Conservation (phyloP, 495 filamentous ascomycete genomes). For the Peziza echinospora region DNA sequence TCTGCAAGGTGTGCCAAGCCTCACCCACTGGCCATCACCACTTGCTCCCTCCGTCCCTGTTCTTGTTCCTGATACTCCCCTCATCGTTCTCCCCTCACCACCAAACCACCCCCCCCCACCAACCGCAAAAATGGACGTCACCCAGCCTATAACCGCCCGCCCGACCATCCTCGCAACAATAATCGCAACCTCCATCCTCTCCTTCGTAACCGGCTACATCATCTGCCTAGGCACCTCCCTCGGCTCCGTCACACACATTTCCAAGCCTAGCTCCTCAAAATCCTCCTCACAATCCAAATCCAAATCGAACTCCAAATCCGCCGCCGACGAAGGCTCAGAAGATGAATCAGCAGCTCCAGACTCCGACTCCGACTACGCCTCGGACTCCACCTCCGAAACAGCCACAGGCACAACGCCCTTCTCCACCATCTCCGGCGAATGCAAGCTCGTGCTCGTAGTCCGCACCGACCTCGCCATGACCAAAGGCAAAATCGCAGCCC, state of each 20-base stretch:
- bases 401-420: neutral
- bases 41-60: no score
- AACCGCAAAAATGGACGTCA: neutral
- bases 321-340: conserved; percentile 9
- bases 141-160: neutral
- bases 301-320: conserved; percentile 1
- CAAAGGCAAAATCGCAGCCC: conserved; percentile 97
- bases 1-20: no score
- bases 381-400: neutral
- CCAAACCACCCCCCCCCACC: neutral
- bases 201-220: conserved; percentile 11
- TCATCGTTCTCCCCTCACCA: neutral
- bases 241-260: conserved; percentile 3
- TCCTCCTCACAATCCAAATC: neutral
- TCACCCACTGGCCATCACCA: no score
- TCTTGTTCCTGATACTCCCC: neutral
- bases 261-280: conserved; percentile 1
- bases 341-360: conserved; percentile 6
- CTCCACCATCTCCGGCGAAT: neutral
- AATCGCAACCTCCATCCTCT: conserved; percentile 8
- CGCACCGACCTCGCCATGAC: conserved; percentile 89
- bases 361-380: conserved; percentile 11
- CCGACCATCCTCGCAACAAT: conserved; percentile 6
- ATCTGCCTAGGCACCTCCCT: conserved; percentile 16
- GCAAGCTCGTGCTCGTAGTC: conserved; percentile 49